Evolutionary conservation across 352 stramenopile genomes (phyloP).

Genomic region (Pythium sp.): DNA sequence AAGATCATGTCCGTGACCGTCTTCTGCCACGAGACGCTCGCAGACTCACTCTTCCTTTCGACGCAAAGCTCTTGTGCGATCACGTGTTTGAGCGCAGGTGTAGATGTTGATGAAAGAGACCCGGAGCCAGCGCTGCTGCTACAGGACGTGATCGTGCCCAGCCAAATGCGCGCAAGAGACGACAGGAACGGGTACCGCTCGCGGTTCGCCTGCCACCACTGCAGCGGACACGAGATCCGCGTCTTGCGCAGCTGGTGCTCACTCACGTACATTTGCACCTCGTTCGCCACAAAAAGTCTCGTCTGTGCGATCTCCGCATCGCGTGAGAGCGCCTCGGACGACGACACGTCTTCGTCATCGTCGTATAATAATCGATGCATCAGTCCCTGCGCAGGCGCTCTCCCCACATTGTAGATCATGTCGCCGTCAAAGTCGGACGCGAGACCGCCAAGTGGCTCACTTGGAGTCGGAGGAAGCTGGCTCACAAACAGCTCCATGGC

Average conservation of each 20-base stretch:
- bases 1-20: constrained; percentile 23
- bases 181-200: constrained; percentile 42
- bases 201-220: constrained; percentile 44
- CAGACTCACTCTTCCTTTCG: constrained; percentile 3
- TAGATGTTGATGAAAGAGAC: background rate
- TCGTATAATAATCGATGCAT: constrained; percentile 56
- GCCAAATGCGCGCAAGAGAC: constrained; percentile 37
- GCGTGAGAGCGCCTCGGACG: constrained; percentile 27
- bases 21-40: background rate
- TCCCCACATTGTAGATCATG: constrained; percentile 28
- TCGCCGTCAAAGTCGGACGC: constrained; percentile 30
- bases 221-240: constrained; percentile 35
- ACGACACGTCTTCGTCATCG: constrained; percentile 39
- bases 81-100: background rate
- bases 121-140: background rate
- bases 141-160: constrained; percentile 25
- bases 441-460: constrained; percentile 21
- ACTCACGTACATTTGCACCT: constrained; percentile 36
- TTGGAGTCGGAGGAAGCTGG: constrained; percentile 22
- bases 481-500: constrained; percentile 24
- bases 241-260: constrained; percentile 46
- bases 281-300: constrained; percentile 30
- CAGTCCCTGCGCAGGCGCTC: constrained; percentile 24
- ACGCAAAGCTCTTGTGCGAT: constrained; percentile 16
- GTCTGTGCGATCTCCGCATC: constrained; percentile 41